phyloP scores from a whole-genome alignment of 23 red algal species.

The Gracilaria domingensis region DNA sequence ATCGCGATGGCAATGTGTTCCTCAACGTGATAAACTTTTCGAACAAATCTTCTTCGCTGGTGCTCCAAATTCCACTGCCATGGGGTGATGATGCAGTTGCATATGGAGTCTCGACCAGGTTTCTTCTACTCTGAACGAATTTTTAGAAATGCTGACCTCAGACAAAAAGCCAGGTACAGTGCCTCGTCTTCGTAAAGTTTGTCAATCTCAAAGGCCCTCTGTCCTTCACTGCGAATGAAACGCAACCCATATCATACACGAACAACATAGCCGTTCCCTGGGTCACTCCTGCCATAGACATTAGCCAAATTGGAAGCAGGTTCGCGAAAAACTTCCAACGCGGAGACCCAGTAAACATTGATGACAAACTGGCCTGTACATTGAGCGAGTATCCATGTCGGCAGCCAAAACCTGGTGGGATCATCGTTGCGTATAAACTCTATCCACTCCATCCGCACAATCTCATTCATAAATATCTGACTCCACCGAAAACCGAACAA shows the following conservation, averaged over 20 bases:
- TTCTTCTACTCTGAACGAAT: too few species aligned
- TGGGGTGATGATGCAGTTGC: too few species aligned
- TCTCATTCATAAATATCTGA: neutral
- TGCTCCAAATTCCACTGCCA: too few species aligned
- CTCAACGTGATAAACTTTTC: too few species aligned
- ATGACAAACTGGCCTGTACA: neutral
- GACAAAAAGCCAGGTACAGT: neutral
- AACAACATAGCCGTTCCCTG: neutral
- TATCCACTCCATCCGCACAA: neutral
- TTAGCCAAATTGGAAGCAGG: neutral
- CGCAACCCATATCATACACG: neutral
- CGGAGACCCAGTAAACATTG: neutral
- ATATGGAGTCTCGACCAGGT: too few species aligned
- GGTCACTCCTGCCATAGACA: neutral
- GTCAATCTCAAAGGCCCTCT: neutral
- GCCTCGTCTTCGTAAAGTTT: neutral
- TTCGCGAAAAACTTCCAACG: neutral
- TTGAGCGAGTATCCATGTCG: neutral
- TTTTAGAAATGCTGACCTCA: neutral
- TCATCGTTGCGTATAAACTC: neutral
- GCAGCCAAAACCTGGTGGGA: neutral
- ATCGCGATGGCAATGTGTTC: too few species aligned
- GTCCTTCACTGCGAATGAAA: neutral
- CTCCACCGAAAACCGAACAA: neutral
- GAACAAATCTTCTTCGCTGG: too few species aligned